phyloP scores from a whole-genome alignment of 208 protist genomes.

The Leishmania mexicana region DNA sequence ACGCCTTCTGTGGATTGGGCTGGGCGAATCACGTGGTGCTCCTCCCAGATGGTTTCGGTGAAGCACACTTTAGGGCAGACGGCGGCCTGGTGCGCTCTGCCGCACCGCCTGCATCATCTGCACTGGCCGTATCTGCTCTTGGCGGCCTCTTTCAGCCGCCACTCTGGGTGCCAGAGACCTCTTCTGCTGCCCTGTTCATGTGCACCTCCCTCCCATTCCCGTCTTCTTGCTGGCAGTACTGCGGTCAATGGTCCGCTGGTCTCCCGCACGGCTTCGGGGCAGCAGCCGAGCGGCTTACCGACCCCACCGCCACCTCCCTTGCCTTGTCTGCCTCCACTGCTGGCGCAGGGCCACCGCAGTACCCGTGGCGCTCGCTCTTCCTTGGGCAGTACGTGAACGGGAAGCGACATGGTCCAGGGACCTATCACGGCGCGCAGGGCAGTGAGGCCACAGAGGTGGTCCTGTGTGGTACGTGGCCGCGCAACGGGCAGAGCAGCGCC shows the following conservation, averaged over 20 bases:
- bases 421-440: constrained; percentile 31
- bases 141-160: constrained; percentile 15
- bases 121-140: background rate
- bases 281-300: constrained; percentile 32
- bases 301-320: constrained; percentile 16
- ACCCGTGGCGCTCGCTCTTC: constrained; percentile 50
- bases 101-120: background rate
- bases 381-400: constrained; percentile 46
- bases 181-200: background rate
- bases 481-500: background rate
- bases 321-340: constrained; percentile 3
- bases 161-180: constrained; percentile 17
- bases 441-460: constrained; percentile 51
- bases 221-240: constrained; percentile 38
- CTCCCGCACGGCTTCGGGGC: constrained; percentile 67
- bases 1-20: constrained; percentile 21
- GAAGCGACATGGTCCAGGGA: constrained; percentile 40
- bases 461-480: constrained; percentile 59
- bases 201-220: background rate
- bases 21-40: constrained; percentile 30
- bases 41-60: constrained; percentile 43
- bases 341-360: constrained; percentile 27
- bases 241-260: constrained; percentile 57
- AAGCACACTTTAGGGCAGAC: constrained; percentile 17
- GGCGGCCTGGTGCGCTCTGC: background rate